Conservation (phyloP, 352 stramenopile species). For the Phytophthora tentaculata region DNA sequence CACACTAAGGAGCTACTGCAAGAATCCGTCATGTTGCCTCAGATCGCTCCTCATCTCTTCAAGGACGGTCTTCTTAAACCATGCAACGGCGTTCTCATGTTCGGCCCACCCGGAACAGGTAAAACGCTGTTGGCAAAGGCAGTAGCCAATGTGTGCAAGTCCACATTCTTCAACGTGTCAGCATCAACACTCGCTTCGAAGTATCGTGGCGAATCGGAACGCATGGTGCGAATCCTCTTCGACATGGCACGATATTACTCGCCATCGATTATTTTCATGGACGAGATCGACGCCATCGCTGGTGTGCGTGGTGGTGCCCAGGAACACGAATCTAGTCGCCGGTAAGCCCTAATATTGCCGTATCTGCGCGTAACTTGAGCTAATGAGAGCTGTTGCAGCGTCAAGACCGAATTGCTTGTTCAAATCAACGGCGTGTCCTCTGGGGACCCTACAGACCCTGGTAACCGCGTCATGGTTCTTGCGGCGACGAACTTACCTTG, state of each 20-base stretch:
- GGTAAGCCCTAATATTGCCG: slow-evolving; percentile 33
- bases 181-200: slow-evolving; percentile 91
- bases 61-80: slow-evolving; percentile 80
- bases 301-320: slow-evolving; percentile 69
- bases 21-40: slow-evolving; percentile 83
- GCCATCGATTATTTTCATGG: slow-evolving; percentile 98
- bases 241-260: slow-evolving; percentile 97
- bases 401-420: slow-evolving; percentile 98
- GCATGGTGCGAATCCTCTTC: slow-evolving; percentile 97
- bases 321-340: slow-evolving; percentile 82
- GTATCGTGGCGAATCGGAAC: slow-evolving; percentile 95
- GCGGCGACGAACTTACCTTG: slow-evolving; percentile 96
- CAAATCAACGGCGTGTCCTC: slow-evolving; percentile 96
- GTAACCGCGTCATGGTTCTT: slow-evolving; percentile 89
- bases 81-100: slow-evolving; percentile 86
- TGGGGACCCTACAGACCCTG: slow-evolving; percentile 43
- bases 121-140: slow-evolving; percentile 92
- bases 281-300: slow-evolving; percentile 97
- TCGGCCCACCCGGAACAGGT: slow-evolving; percentile 85
- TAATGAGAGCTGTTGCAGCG: slow-evolving; percentile 39
- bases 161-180: slow-evolving; percentile 98
- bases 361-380: neutral
- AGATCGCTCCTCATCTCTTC: slow-evolving; percentile 84
- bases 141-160: slow-evolving; percentile 95
- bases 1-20: slow-evolving; percentile 83